These are phyloP conservation scores for Cladophialophora chaetospira DNA, from an alignment of 2,329 filamentous ascomycete species.

Conservation along the genomic window DNA sequence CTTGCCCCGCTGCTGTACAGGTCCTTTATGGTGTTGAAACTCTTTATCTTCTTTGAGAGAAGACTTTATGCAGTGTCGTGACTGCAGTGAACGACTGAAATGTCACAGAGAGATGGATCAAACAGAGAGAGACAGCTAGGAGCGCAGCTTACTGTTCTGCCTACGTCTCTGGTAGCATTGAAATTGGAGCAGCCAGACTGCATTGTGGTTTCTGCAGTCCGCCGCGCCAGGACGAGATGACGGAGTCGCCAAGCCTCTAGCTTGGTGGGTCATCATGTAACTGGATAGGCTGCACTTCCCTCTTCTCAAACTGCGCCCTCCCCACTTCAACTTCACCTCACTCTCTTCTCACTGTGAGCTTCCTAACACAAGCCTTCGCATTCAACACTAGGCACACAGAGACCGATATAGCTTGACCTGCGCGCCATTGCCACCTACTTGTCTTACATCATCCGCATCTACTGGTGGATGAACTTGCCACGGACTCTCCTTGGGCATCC, in stretches of 20 bases:
- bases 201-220: neutral
- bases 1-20: neutral
- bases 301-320: slow-evolving; percentile 10
- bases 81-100: too few species aligned
- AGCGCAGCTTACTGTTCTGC: slow-evolving; percentile 22
- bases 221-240: neutral
- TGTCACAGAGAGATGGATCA: too few species aligned
- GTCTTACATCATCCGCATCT: neutral
- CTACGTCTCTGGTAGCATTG: slow-evolving; percentile 6
- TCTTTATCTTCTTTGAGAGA: too few species aligned
- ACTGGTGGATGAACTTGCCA: neutral
- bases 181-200: slow-evolving; percentile 4
- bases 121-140: too few species aligned
- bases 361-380: neutral
- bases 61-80: too few species aligned
- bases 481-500: neutral
- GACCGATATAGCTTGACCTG: neutral
- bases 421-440: neutral
- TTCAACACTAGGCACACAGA: neutral
- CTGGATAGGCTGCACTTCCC: slow-evolving; percentile 7
- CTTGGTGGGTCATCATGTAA: neutral
- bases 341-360: neutral
- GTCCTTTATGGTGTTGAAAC: too few species aligned
- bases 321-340: slow-evolving; percentile 2
- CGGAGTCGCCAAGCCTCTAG: slow-evolving; percentile 10